Evolutionary conservation across 1,284 basidiomycete species (phyloP).

Genomic region (Cutaneotrichosporon mucoides): DNA sequence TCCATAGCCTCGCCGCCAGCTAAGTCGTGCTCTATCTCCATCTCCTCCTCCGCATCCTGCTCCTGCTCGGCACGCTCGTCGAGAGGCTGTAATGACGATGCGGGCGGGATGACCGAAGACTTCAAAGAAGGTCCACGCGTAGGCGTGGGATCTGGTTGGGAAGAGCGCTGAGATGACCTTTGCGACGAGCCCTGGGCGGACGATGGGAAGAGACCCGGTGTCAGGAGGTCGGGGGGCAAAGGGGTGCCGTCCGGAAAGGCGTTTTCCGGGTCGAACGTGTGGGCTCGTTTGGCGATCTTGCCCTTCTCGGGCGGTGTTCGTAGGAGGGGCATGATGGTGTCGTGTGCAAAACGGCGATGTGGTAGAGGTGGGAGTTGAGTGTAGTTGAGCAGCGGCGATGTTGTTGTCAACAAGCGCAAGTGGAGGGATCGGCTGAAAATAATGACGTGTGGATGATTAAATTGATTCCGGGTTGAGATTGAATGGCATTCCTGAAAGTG

Average conservation of each 20-base stretch:
- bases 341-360: background rate
- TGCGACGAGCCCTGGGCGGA: background rate
- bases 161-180: background rate
- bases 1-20: background rate
- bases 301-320: slow-evolving; percentile 31
- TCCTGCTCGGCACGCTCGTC: background rate
- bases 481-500: no score
- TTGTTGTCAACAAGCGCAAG: slow-evolving; percentile 3
- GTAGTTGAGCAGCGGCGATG: background rate
- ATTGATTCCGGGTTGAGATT: no score
- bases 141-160: background rate
- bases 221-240: background rate
- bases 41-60: slow-evolving; percentile 2
- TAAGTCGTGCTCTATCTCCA: slow-evolving; percentile 6
- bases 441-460: no score
- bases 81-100: background rate
- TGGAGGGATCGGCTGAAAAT: background rate
- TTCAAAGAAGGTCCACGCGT: background rate
- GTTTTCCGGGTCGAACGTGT: slow-evolving; percentile 18
- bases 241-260: slow-evolving; percentile 13
- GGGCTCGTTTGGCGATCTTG: background rate
- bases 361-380: background rate
- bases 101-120: background rate
- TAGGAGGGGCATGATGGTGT: slow-evolving; percentile 29
- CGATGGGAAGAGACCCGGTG: background rate